Conservation (phyloP, 139 green algal species). For the Chlorella sp. region DNA sequence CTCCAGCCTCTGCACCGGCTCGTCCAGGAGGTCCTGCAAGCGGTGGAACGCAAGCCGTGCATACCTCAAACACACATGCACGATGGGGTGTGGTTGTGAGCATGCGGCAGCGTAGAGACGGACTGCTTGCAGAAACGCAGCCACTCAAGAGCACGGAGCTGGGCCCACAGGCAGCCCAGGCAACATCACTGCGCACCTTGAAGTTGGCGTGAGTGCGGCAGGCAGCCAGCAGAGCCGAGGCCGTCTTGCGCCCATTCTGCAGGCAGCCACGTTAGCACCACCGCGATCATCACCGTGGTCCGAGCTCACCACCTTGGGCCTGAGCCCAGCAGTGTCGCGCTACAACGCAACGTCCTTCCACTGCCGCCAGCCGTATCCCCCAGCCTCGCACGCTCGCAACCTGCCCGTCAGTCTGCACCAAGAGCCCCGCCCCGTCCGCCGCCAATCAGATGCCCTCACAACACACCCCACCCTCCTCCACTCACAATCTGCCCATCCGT, state of each 20-base stretch:
- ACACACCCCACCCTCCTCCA: not conserved
- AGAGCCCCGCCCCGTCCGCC: not conserved
- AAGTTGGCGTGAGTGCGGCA: conserved; percentile 21
- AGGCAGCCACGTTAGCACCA: not conserved
- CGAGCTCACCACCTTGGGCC: not conserved
- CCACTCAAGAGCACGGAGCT: no score
- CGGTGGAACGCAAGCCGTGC: no score
- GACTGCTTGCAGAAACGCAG: no score
- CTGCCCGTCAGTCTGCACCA: not conserved
- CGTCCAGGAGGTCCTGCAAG: no score
- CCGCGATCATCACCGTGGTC: not conserved
- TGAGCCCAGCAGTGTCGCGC: not conserved
- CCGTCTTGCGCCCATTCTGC: conserved; percentile 54
- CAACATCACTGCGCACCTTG: no score
- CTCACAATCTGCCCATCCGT: conserved; percentile 45
- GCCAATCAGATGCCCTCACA: not conserved
- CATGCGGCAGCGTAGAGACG: no score
- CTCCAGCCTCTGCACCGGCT: no score
- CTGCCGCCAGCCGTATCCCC: not conserved
- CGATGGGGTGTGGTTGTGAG: no score
- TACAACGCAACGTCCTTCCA: no score
- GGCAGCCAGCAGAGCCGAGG: conserved; percentile 32
- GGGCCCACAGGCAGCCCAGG: no score
- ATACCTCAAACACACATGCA: no score
- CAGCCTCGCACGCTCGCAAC: not conserved